Conservation (phyloP, 192 early-diverging fungal species). For the Coemansia sp. region DNA sequence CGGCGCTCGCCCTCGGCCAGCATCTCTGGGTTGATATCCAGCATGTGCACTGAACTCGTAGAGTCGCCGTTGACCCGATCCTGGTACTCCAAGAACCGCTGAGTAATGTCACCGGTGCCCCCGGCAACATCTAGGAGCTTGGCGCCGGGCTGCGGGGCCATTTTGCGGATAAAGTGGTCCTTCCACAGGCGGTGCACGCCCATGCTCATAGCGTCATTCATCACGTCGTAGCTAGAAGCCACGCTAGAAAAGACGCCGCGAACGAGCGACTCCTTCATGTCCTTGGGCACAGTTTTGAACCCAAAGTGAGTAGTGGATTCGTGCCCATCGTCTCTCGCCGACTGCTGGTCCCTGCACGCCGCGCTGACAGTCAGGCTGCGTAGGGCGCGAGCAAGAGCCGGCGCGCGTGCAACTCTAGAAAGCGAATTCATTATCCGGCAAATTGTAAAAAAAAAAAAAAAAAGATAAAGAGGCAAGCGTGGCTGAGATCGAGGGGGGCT, state of each 20-base stretch:
- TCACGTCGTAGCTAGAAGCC: constrained; percentile 92
- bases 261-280: constrained; percentile 86
- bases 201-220: constrained; percentile 96
- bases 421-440: background rate
- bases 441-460: background rate
- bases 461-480: background rate
- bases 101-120: constrained; percentile 96
- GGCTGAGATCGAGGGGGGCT: background rate
- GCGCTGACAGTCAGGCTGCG: background rate
- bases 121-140: constrained; percentile 95
- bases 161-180: constrained; percentile 80
- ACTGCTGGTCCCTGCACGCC: background rate
- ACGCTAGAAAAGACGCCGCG: constrained; percentile 91
- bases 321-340: background rate
- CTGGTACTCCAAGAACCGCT: constrained; percentile 88
- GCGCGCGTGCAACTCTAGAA: background rate
- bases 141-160: constrained; percentile 80
- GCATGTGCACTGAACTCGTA: constrained; percentile 67
- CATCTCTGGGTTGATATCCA: constrained; percentile 98
- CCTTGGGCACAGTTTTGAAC: constrained; percentile 81
- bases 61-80: constrained; percentile 63
- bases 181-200: constrained; percentile 98
- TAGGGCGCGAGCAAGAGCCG: background rate
- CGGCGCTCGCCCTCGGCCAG: constrained; percentile 82
- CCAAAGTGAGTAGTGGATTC: constrained; percentile 83